These are phyloP conservation scores for Caryopteris hybrid DNA, from an alignment of 305 asterid genomes.

Conservation along the genomic window DNA sequence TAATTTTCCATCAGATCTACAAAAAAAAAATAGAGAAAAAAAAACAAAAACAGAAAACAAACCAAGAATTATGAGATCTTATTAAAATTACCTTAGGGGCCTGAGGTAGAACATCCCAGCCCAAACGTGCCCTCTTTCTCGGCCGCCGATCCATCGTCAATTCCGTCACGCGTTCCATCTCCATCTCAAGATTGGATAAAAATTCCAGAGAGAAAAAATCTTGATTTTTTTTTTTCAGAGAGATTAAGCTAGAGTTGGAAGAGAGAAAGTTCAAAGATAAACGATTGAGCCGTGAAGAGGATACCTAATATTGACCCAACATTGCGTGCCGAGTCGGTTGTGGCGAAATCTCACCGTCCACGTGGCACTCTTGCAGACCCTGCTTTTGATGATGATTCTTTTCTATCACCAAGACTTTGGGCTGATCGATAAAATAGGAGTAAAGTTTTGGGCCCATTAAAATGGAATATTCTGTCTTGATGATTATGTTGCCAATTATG, in stretches of 20 bases:
- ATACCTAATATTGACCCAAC: constrained; percentile 31
- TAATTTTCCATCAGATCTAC: constrained; percentile 47
- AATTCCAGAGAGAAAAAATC: constrained; percentile 18
- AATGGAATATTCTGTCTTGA: background rate
- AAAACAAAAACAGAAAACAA: background rate
- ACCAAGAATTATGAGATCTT: constrained; percentile 12
- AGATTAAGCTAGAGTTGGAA: constrained; percentile 21
- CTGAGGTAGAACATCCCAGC: constrained; percentile 86
- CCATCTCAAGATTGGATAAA: constrained; percentile 41
- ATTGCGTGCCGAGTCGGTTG: constrained; percentile 17
- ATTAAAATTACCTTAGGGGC: constrained; percentile 46
- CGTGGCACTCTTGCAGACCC: constrained; percentile 31
- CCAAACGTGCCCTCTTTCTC: constrained; percentile 72
- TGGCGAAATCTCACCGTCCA: constrained; percentile 44
- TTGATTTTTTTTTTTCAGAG: background rate
- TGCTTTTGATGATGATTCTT: constrained; percentile 27
- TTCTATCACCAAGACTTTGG: background rate
- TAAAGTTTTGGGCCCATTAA: background rate
- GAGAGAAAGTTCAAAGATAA: constrained; percentile 14
- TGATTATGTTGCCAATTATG: background rate
- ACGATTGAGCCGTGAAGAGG: background rate
- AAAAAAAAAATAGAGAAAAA: constrained; percentile 26
- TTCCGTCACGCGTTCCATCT: constrained; percentile 87
- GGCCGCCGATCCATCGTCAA: constrained; percentile 82
- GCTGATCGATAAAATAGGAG: background rate